These are phyloP conservation scores for Pichia sp. DNA, from an alignment of 1,139 yeast species.

Conservation along the genomic window DNA sequence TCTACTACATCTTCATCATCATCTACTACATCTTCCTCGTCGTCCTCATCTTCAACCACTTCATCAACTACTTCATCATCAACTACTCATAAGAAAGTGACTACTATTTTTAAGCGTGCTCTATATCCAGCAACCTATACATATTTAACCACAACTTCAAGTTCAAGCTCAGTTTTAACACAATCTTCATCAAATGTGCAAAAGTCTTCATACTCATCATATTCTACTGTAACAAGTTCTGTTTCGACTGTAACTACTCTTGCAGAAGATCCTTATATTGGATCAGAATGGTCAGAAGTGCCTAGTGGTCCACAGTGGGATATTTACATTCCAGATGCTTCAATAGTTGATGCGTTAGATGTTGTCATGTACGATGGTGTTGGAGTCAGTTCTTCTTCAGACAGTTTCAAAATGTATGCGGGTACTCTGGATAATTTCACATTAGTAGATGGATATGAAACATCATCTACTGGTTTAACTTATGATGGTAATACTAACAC, in stretches of 20 bases:
- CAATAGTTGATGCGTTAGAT: not conserved
- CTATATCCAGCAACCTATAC: too few relatives aligned
- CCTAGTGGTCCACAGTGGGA: not conserved
- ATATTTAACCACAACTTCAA: too few relatives aligned
- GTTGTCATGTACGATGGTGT: not conserved
- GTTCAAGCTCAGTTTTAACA: not conserved
- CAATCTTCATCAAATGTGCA: not conserved
- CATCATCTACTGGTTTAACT: not conserved
- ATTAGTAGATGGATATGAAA: not conserved
- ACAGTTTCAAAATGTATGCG: not conserved
- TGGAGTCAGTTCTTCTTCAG: not conserved
- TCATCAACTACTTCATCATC: not conserved
- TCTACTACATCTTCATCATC: not conserved
- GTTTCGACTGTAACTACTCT: not conserved
- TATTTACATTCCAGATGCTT: not conserved
- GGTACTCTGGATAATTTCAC: not conserved
- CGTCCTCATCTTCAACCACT: not conserved
- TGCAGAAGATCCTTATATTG: not conserved
- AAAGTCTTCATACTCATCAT: not conserved
- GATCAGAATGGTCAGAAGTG: not conserved
- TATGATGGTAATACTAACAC: not conserved
- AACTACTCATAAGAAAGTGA: too few relatives aligned
- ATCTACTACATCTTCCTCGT: not conserved
- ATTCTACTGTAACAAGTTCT: not conserved
- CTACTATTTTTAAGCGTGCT: too few relatives aligned